Base-by-base conservation (phyloP, 805 yeast genomes). In the Maudiozyma bulderi region DNA sequence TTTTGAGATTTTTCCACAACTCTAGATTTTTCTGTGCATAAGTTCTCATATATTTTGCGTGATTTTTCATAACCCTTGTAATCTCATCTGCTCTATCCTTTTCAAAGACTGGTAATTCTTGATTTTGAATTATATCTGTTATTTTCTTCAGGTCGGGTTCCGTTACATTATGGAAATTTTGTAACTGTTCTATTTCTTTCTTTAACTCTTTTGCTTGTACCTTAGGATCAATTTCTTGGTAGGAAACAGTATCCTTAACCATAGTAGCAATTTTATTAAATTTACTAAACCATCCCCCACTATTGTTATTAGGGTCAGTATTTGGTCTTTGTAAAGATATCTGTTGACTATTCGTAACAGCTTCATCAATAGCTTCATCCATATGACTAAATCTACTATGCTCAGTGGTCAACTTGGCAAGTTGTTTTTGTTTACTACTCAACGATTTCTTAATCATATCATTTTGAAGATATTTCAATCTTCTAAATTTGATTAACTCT, bases 111-210 rank as follows among this genome's bases (percentile, higher is more conserved):
- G 69, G 60, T 15, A 66, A 60, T 52, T 69, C 65, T n/a, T 54
- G 55, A 38, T 62, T 56, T 43, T 59, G 60, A n/a, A 66, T 61
- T 13, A 61, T 58, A 38, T 57, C 50, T 5, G 65, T 54, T 14
- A 67, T 62, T 10, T 57, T 59, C n/a, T 51, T 51, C 39, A 63
- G 54, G 33, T 69, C 73, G 30, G 51, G 55, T 29, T 61, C 73
- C 8, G 61, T 46, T 10, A 64, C 61, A 11, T 46, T 44, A 8
- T 56, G 40, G 2, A 58, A 52, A 39, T 58, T 61, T 15, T 57
- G 49, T 30, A 64, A 48, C 33, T 54, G 56, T 20, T 45, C 41
- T 1, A 64, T 54, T n/a, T 65, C 69, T 8, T 52, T 53, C 31
- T 51, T 53, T 40, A 65, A 44, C 33, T 55, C 53, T 8, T 47